These are phyloP conservation scores for Besnoitia besnoiti DNA, from an alignment of 169 alveolate genomes.

Conservation along the genomic window DNA sequence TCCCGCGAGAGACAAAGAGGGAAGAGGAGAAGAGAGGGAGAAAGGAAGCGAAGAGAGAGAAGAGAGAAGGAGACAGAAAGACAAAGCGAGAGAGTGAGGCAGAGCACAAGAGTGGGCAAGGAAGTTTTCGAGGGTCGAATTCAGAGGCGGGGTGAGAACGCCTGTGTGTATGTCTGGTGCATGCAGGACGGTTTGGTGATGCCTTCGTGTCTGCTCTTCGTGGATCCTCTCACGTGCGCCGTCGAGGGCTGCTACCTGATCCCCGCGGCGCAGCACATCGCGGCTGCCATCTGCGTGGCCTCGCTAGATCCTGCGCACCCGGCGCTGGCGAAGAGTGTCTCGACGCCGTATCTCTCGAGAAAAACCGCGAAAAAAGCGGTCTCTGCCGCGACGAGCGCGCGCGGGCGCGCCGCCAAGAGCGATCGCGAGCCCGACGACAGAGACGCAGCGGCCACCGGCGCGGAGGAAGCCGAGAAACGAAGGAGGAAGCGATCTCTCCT, in stretches of 20 bases:
- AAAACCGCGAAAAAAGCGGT: not conserved
- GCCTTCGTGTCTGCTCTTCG: conserved; percentile 33
- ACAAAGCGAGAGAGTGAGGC: not conserved
- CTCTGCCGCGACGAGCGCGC: not conserved
- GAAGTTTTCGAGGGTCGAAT: not conserved
- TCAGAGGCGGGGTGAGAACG: not conserved
- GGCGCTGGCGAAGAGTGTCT: not conserved
- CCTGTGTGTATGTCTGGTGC: not conserved
- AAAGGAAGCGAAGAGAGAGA: not conserved
- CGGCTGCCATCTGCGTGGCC: conserved; percentile 19
- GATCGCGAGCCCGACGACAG: too few species aligned
- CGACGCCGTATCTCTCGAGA: not conserved
- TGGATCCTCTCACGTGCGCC: conserved; percentile 26
- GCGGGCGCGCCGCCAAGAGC: too few species aligned
- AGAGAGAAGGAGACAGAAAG: not conserved
- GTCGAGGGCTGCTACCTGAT: conserved; percentile 11
- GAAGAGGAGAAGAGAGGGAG: not conserved
- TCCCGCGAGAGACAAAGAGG: not conserved
- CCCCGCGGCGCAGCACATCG: not conserved
- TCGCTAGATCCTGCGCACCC: not conserved
- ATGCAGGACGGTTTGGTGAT: conserved; percentile 16
- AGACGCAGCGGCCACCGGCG: too few species aligned
- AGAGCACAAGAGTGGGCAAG: not conserved
- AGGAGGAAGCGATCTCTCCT: not conserved
- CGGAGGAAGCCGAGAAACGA: not conserved